Base-by-base conservation (phyloP, 768 basidiomycete genomes). In the Tricholoma bakamatsutake region DNA sequence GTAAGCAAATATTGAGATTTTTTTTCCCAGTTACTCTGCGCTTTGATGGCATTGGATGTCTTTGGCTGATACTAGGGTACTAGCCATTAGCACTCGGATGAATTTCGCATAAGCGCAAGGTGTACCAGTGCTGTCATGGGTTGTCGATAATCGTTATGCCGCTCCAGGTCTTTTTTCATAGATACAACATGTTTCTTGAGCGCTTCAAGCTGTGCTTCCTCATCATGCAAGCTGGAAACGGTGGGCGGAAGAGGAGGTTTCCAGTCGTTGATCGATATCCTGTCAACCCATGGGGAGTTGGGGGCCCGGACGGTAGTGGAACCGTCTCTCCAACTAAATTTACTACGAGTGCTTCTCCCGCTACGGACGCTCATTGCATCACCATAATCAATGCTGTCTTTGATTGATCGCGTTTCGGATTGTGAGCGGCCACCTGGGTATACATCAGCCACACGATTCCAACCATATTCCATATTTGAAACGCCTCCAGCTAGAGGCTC, bases 391-490 rank as follows among this genome's bases (percentile, higher is more conserved):
- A 67, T 27, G 17, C 47, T 67, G n/a, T 79, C 76, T 48, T 71
- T 69, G 10, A 74, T 51, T 13, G 78, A 66, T 48, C 83, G 84
- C 52, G 78, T 77, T 53, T 89, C 85, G 18, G 87, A 84, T 21
- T 73, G 67, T 10, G 84, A 79, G 5, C 80, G 79, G 1, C 70
- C 73, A 55, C 81, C 81, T 17, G 75, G 68, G 39, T 76, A 62
- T 3, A 77, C 65, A 57, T 87, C 87, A 24, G 76, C 62, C 7
- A 93, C 79, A 17, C 91, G 81, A 68, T 84, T 95, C 97, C 97
- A 99, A 8, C 97, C 97, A 66, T 98, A 97, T 69, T 99, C 97
- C 90, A 98, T 96, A 73, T 98, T 99, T 49, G 93, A 94, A 7
- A 99, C 95, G 21, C 97, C 97, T 4, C 97, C 97, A 1, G 90